phyloP scores from a whole-genome alignment of 257 asterid genomes.

The Solanum lycopersicoides region DNA sequence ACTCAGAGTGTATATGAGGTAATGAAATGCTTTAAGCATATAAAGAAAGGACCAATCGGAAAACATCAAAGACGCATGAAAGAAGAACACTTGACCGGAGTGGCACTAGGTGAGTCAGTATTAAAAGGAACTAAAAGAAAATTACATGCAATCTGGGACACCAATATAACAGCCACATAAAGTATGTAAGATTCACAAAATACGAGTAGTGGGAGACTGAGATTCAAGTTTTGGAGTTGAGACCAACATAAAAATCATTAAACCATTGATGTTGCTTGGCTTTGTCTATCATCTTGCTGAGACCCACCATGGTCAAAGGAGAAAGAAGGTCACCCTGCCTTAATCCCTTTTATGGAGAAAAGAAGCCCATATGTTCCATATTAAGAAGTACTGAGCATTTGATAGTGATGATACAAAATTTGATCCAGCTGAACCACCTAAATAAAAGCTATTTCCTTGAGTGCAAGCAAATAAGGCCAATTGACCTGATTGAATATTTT shows the following conservation, averaged over 20 bases:
- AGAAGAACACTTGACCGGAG: not conserved
- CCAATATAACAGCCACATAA: not conserved
- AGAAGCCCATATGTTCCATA: too few relatives aligned
- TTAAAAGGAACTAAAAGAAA: not conserved
- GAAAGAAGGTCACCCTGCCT: too few relatives aligned
- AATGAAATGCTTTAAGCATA: not conserved
- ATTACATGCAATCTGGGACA: not conserved
- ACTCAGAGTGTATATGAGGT: not conserved
- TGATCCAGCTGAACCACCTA: not conserved
- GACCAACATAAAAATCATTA: not conserved
- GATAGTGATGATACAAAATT: too few relatives aligned
- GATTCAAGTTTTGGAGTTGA: not conserved
- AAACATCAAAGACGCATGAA: not conserved
- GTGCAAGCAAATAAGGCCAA: not conserved
- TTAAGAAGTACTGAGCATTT: too few relatives aligned
- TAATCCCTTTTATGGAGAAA: too few relatives aligned
- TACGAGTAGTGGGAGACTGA: not conserved
- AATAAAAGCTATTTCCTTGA: not conserved
- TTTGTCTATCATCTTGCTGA: not conserved
- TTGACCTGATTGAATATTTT: not conserved
- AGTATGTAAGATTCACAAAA: not conserved
- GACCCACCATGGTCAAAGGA: not conserved
- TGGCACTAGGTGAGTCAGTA: not conserved
- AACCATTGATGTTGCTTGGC: not conserved
- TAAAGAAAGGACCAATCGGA: not conserved